Conservation (phyloP, 2,329 filamentous ascomycete genomes). For the Geoglossum cookeanum region DNA sequence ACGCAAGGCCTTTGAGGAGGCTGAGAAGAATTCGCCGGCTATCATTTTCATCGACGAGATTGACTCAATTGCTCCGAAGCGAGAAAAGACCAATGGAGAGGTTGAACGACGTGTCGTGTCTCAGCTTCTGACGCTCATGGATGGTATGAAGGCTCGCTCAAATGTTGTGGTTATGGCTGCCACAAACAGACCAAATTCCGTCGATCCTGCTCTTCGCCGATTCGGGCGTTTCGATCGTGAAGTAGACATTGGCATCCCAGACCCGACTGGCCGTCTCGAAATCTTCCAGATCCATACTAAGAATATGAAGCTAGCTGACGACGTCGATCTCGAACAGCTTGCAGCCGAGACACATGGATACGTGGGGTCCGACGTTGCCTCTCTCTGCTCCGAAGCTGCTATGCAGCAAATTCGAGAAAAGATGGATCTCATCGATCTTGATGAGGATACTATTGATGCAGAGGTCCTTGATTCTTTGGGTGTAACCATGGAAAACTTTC, state of each 20-base stretch:
- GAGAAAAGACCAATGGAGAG: conserved; percentile 98
- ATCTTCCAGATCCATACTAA: conserved; percentile 99
- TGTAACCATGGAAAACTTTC: conserved; percentile 99
- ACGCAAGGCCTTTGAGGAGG: conserved; percentile 97
- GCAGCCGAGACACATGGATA: conserved; percentile 97
- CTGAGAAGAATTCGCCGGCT: conserved; percentile 96
- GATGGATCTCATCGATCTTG: conserved; percentile 98
- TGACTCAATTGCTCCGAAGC: conserved; percentile 96
- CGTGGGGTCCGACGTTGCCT: conserved; percentile 94
- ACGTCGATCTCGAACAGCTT: conserved; percentile 92
- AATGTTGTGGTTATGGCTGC: conserved; percentile 99
- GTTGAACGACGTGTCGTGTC: conserved; percentile 97
- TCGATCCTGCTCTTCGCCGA: conserved; percentile 90
- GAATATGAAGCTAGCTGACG: conserved; percentile 98
- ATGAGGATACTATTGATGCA: conserved; percentile 96
- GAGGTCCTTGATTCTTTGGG: conserved; percentile 96
- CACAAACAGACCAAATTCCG: conserved; percentile 96
- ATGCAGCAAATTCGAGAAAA: conserved; percentile 99
- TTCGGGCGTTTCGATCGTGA: conserved; percentile 98
- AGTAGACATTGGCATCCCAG: conserved; percentile 94
- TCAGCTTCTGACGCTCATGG: conserved; percentile 92
- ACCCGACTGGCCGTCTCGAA: conserved; percentile 94
- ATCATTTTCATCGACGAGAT: conserved; percentile 99
- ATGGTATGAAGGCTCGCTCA: conserved; percentile 98
- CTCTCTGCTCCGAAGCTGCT: conserved; percentile 93